Evolutionary conservation across 2,329 filamentous ascomycete species (phyloP).

Genomic region (Microsporum canis): DNA sequence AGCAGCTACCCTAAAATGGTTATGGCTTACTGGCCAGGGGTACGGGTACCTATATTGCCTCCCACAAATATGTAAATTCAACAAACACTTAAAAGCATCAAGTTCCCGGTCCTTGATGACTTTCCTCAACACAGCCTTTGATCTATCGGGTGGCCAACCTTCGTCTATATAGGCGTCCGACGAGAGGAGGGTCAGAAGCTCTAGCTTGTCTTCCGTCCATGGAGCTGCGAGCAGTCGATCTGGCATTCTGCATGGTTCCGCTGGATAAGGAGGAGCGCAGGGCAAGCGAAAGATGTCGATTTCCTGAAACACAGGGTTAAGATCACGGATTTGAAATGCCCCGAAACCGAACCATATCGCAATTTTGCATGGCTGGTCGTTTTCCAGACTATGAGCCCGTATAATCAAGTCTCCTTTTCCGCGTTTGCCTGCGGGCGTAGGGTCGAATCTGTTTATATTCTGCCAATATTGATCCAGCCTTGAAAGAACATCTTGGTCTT

Average conservation of each 20-base stretch:
- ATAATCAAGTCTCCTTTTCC: slow-evolving; percentile 26
- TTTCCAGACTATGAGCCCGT: slow-evolving; percentile 11
- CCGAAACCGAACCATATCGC: slow-evolving; percentile 31
- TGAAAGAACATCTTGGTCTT: slow-evolving; percentile 18
- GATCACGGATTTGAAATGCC: slow-evolving; percentile 25
- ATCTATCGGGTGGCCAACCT: slow-evolving; percentile 22
- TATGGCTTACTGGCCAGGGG: slow-evolving; percentile 25
- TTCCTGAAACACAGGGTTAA: slow-evolving; percentile 20
- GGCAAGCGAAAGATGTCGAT: slow-evolving; percentile 29
- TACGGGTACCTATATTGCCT: slow-evolving; percentile 24
- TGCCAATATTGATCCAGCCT: slow-evolving; percentile 20
- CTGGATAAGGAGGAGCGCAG: slow-evolving; percentile 14
- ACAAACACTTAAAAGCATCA: slow-evolving; percentile 23
- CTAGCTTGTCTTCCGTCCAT: slow-evolving; percentile 31
- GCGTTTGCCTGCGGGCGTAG: slow-evolving; percentile 17
- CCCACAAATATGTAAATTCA: slow-evolving; percentile 23
- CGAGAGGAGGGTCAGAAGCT: slow-evolving; percentile 29
- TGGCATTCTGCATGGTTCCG: slow-evolving; percentile 26
- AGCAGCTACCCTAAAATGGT: slow-evolving; percentile 24
- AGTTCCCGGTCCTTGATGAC: slow-evolving; percentile 28
- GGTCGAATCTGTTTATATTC: slow-evolving; percentile 17
- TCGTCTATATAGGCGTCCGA: slow-evolving; percentile 30
- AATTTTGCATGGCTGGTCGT: slow-evolving; percentile 19
- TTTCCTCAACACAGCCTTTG: slow-evolving; percentile 23
- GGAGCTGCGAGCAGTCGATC: slow-evolving; percentile 28